Evolutionary conservation across 805 yeast species (phyloP).

Genomic region (Nakazawaea ernobii): DNA sequence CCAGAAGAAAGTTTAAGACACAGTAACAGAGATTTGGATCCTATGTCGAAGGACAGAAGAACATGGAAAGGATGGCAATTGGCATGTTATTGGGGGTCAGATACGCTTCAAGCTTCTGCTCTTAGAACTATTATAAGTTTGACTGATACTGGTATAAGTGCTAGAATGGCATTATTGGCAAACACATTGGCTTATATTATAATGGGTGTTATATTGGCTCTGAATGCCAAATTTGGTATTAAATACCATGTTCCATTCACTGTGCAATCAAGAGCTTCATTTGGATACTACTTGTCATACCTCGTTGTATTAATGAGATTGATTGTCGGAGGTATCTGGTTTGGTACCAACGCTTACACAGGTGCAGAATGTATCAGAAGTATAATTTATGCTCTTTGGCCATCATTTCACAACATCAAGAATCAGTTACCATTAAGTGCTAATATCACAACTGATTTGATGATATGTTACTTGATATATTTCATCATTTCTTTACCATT

Average conservation of each 20-base stretch:
- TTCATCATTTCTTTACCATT: slow-evolving; percentile 28
- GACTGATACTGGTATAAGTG: slow-evolving; percentile 15
- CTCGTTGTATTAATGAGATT: slow-evolving; percentile 26
- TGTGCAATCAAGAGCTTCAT: slow-evolving; percentile 25
- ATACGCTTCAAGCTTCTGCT: slow-evolving; percentile 18
- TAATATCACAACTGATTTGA: slow-evolving; percentile 20
- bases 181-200: slow-evolving; percentile 17
- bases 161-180: slow-evolving; percentile 16
- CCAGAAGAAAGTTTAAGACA: slow-evolving; percentile 2
- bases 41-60: slow-evolving; percentile 17
- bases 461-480: slow-evolving; percentile 28
- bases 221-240: slow-evolving; percentile 28
- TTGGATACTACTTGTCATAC: slow-evolving; percentile 26
- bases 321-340: slow-evolving; percentile 26
- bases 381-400: slow-evolving; percentile 23
- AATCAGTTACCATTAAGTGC: slow-evolving; percentile 22
- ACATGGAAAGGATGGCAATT: slow-evolving; percentile 18
- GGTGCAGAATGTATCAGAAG: slow-evolving; percentile 23
- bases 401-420: slow-evolving; percentile 18
- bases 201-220: slow-evolving; percentile 15
- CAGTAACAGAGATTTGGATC: slow-evolving; percentile 13
- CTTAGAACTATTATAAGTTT: slow-evolving; percentile 15
- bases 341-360: slow-evolving; percentile 20
- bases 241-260: slow-evolving; percentile 30
- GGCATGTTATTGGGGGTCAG: slow-evolving; percentile 21